Base-by-base conservation (phyloP, 2,329 filamentous ascomycete genomes). In the Neopestalotiopsis sp. region DNA sequence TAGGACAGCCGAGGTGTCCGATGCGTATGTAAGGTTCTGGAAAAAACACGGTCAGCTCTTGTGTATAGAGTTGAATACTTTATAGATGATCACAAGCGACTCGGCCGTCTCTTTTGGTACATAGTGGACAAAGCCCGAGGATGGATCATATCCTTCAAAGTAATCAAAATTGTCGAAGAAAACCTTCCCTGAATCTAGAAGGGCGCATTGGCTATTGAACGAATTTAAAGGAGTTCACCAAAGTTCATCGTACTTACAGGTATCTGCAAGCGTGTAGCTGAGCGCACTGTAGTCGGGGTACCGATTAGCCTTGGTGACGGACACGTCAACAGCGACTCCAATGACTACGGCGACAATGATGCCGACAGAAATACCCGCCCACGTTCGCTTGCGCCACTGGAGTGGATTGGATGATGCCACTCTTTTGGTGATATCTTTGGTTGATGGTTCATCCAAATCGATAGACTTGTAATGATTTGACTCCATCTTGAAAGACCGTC, bases 11-110 rank as follows among this genome's bases (percentile, higher is more conserved):
- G 86, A 82, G 52, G 80, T 78, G 1, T 81, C 73, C 1, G 85
- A 84, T 5, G 89, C 87, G 73, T 88, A 88, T 0, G 91, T 92
- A 40, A 92, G 83, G 78, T 92, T 92, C 85, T 88, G 64, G 28
- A 66, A 24, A 70, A 24, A 24, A 24, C 2, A 24, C 1, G 24
- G 24, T 24, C 2, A 24, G 24, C 24, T 24, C 24, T 61, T 20
- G 12, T 61, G 4, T 28, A 17, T 71, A 45, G 61, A 70, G 34
- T 20, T 20, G 24, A 65, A 42, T 13, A 2, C 24, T 24, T 24
- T 2, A 24, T 24, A 24, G 14, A n/a, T 30, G 12, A 20, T 71
- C 80, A 86, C 85, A 56, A 85, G 78, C 58, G 74, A 73, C 56
- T 75, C 67, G 7, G 86, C 86, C 45, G 80, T 77, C 30, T 73